These are phyloP conservation scores for Fomes fomentarius DNA, from an alignment of 1,284 basidiomycete genomes.

Conservation along the genomic window DNA sequence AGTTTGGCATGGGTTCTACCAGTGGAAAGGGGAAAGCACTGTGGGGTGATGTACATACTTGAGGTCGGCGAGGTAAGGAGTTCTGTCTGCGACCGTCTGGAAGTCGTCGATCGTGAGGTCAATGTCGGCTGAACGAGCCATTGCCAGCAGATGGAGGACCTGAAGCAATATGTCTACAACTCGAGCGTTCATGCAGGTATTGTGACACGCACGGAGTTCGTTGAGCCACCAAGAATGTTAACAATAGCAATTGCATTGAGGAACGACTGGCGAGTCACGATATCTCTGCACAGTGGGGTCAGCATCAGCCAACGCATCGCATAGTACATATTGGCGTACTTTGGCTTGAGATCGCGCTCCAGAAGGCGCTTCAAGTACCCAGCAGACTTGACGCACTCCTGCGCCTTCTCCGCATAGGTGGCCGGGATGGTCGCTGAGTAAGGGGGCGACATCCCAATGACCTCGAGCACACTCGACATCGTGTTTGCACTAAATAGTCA, in stretches of 20 bases:
- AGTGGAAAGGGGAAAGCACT: conserved; percentile 1
- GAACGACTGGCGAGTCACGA: conserved; percentile 89
- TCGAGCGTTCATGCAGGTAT: not conserved
- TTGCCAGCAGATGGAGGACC: conserved; percentile 93
- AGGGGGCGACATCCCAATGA: conserved; percentile 90
- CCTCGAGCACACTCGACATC: conserved; percentile 90
- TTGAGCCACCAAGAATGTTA: conserved; percentile 89
- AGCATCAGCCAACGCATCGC: not conserved
- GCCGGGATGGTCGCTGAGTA: conserved; percentile 89
- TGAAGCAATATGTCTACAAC: too few relatives aligned
- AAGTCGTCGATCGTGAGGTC: conserved; percentile 93
- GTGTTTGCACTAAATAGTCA: conserved; percentile 68
- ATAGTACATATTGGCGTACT: conserved; percentile 36
- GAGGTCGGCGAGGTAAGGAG: conserved; percentile 93
- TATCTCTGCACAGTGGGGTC: conserved; percentile 63
- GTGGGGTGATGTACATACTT: conserved; percentile 52
- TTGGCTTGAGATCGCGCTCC: conserved; percentile 87
- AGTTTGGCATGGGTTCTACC: too few relatives aligned
- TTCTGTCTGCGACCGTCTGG: conserved; percentile 84
- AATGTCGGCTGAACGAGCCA: conserved; percentile 90
- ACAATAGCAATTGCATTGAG: conserved; percentile 89
- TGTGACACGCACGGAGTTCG: conserved; percentile 73
- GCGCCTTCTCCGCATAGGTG: conserved; percentile 78
- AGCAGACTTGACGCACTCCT: conserved; percentile 86
- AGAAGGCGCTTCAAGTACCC: conserved; percentile 83